Conservation (phyloP, 805 yeast genomes). For the Lipomyces starkeyi region DNA sequence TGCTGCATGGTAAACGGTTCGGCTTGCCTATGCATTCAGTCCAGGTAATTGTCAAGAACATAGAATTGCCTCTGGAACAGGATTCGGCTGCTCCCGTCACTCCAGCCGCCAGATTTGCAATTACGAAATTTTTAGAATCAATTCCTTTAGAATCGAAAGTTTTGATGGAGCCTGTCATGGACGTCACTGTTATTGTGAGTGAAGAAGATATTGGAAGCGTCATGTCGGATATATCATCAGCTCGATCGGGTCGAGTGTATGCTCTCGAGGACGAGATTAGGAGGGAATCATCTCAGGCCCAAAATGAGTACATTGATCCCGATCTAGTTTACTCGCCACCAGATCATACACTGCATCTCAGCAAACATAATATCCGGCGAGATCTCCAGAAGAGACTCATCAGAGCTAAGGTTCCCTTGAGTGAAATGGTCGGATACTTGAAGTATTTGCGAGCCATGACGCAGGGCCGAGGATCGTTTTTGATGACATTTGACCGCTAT, state of each 20-base stretch:
- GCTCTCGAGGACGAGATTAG: conserved; percentile 68
- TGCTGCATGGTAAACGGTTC: conserved; percentile 52
- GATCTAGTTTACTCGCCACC: conserved; percentile 72
- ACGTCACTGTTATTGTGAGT: conserved; percentile 65
- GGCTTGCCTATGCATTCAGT: conserved; percentile 65
- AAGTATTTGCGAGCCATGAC: conserved; percentile 79
- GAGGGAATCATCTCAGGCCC: conserved; percentile 37
- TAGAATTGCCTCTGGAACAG: conserved; percentile 62
- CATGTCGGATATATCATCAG: conserved; percentile 79
- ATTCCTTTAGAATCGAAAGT: conserved; percentile 49
- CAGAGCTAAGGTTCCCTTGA: conserved; percentile 81
- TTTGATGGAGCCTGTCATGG: conserved; percentile 88
- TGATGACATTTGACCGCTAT: conserved; percentile 80
- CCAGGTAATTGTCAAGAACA: conserved; percentile 57
- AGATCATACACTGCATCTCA: conserved; percentile 57
- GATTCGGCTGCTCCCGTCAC: conserved; percentile 50
- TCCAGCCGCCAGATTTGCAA: conserved; percentile 54
- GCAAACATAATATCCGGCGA: conserved; percentile 48
- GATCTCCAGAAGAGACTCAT: conserved; percentile 50
- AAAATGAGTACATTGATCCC: conserved; percentile 22
- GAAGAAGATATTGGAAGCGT: conserved; percentile 82
- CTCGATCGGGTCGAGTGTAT: conserved; percentile 74
- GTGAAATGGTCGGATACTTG: conserved; percentile 89
- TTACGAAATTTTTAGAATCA: conserved; percentile 48
- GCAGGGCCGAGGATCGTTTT: conserved; percentile 85